Base-by-base conservation (phyloP, 768 basidiomycete species). In the Scleroderma bovista region DNA sequence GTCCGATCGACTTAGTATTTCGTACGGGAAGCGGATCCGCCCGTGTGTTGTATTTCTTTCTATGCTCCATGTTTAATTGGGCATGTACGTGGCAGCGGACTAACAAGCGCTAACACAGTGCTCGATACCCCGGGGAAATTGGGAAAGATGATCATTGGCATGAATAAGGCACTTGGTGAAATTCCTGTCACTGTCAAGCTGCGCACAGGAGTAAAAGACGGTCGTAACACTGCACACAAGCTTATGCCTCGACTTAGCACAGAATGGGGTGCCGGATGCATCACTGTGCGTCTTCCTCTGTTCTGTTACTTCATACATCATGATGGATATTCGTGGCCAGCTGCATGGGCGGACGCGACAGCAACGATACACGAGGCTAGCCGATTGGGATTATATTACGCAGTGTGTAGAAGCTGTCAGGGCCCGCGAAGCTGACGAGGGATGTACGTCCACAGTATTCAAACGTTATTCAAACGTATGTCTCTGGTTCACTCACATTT, bases 1-100 rank as follows among this genome's bases (percentile, higher is more conserved):
- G 96, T 67, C 96, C 96, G 3, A 98, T 98, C 57, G 96, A 99
- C 67, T 72, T 97, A 38, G 90, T 99, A 1, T 96, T 94, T 71
- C 88, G 87, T 59, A 78, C 80, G 13, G 93, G 93, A 3, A 93
- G 91, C 48, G 93, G 93, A 0, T 88, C 87, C 50, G 93, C 93
- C 23, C 66, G 93, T 93, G 59, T 45, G 87, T 83, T 40, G 26
- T 39, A 39, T 19, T 11, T 10, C n/a, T 34, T 22, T 3, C 11
- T 9, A 9, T 29, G 4, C 9, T 9, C 26, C 26, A 9, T 29
- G 26, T 29, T 29, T n/a, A n/a, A 29, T 9, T 9, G 9, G 9
- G 26, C 5, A 4, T 9, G 5, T 29, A 29, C 9, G 26, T 29
- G 9, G 26, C 24, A 24, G 33, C 10, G 4, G 19, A 23, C 8